Base-by-base conservation (phyloP, 805 yeast genomes). In the Teunomyces kruisii region DNA sequence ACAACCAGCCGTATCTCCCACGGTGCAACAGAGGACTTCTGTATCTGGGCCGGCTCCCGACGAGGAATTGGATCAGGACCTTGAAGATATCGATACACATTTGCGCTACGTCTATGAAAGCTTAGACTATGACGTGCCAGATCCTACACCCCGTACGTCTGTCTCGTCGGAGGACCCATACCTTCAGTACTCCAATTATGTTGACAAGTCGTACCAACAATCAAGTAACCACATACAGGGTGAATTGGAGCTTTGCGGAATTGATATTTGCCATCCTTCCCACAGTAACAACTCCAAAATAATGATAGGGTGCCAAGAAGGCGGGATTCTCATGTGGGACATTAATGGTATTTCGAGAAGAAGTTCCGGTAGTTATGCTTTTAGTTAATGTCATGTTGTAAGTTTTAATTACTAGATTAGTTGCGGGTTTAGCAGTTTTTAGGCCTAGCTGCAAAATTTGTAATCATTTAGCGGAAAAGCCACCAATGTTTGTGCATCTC, bases 321-420 rank as follows among this genome's bases (percentile, higher is more conserved):
- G 77, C 36, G 95, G 95, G 0, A 67, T 88, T 15, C 71, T 83
- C 38, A 72, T 75, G 51, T 87, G 92, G 90, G 79, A 78, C 35
- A 75, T 87, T 39, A 86, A 85, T 54, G 74, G 79, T 12, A 76
- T 82, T 76, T 78, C 79, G 26, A 70, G 88, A 55, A 67, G 85
- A 46, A 78, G 84, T 45, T 79, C 79, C 51, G 83, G 86, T 2
- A 73, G 83, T 44, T 79, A 70, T 52, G 76, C 72, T 45, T 64
- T 53, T 50, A 69, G 61, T 12, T 70, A 48, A 49, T 17, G 22
- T 4, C 6, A 19, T 19, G 6, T 19, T 19, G 22, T 19, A 19
- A n/a, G n/a, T n/a, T n/a, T n/a, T n/a, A n/a, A n/a, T n/a, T n/a
- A n/a, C n/a, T n/a, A n/a, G n/a, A n/a, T n/a, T n/a, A n/a, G n/a